phyloP scores from a whole-genome alignment of 768 basidiomycete species.

The Paxillus involutus region DNA sequence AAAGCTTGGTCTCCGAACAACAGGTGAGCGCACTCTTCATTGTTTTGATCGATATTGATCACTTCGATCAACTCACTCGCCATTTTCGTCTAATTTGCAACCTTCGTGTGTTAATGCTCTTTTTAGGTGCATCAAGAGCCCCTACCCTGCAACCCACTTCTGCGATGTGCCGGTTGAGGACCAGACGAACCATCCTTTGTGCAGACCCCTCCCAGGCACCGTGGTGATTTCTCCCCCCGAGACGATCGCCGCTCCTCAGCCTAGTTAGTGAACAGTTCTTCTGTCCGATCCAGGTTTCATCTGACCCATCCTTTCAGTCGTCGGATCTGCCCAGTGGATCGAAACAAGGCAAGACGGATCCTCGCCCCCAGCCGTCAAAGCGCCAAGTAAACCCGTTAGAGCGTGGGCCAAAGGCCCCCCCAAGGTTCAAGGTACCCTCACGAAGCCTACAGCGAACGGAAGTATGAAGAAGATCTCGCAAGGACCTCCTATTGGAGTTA shows the following conservation, averaged over 20 bases:
- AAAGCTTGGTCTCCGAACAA: conserved; percentile 23
- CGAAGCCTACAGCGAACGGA: conserved; percentile 19
- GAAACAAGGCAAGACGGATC: conserved; percentile 12
- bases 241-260: conserved; percentile 23
- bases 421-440: conserved; percentile 3
- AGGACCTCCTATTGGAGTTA: conserved; percentile 2
- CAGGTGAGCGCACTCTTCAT: conserved; percentile 15
- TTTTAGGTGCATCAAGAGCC: conserved; percentile 31
- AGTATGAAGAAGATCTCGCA: conserved; percentile 19
- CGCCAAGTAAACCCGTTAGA: conserved; percentile 3
- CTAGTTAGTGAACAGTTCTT: conserved; percentile 27
- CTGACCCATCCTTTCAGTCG: conserved; percentile 19
- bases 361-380: background rate
- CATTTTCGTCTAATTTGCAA: background rate
- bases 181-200: conserved; percentile 36
- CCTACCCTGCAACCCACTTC: conserved; percentile 40
- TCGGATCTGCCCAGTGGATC: conserved; percentile 28
- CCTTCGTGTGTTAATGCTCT: background rate
- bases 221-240: conserved; percentile 26
- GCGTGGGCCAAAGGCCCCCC: conserved; percentile 21
- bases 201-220: conserved; percentile 42
- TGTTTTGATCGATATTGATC: background rate
- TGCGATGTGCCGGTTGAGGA: conserved; percentile 42
- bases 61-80: background rate
- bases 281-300: background rate